Evolutionary conservation across 2,329 filamentous ascomycete species (phyloP).

Genomic region (Verticillium zaregamsianum): DNA sequence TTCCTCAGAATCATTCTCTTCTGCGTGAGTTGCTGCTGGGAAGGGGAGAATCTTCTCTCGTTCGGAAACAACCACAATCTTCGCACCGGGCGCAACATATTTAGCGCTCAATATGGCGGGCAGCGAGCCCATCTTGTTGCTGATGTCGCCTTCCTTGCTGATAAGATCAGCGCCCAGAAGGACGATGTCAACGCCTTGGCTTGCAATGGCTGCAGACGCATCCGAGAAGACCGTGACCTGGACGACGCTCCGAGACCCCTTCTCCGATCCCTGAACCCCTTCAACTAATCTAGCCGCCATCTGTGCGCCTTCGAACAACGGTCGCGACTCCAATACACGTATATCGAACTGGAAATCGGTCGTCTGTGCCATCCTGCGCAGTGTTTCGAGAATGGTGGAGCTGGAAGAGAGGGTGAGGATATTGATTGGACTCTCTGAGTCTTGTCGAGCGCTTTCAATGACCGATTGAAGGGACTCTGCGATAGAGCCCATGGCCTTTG

Average conservation of each 20-base stretch:
- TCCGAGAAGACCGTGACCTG: slow-evolving; percentile 50
- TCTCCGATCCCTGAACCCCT: slow-evolving; percentile 16
- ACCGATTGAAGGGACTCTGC: slow-evolving; percentile 2
- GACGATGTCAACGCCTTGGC: slow-evolving; percentile 48
- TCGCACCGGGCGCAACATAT: slow-evolving; percentile 37
- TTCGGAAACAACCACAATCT: slow-evolving; percentile 53
- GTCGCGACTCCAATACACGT: slow-evolving; percentile 62
- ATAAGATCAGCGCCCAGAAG: slow-evolving; percentile 64
- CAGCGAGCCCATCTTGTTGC: slow-evolving; percentile 64
- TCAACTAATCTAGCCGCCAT: slow-evolving; percentile 41
- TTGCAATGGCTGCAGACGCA: slow-evolving; percentile 52
- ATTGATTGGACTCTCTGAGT: slow-evolving; percentile 26
- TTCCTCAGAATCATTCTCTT: slow-evolving; percentile 49
- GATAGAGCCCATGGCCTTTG: slow-evolving; percentile 25
- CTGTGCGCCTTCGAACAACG: slow-evolving; percentile 60
- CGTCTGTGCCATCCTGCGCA: slow-evolving; percentile 35
- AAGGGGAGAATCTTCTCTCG: slow-evolving; percentile 52
- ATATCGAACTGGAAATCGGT: slow-evolving; percentile 43
- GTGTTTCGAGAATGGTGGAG: slow-evolving; percentile 51
- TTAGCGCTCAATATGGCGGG: slow-evolving; percentile 52
- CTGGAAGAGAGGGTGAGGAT: slow-evolving; percentile 61
- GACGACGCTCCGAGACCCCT: slow-evolving; percentile 4
- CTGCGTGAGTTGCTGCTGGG: slow-evolving; percentile 35
- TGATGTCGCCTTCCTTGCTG: slow-evolving; percentile 51
- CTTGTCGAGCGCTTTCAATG: not conserved